Evolutionary conservation across 768 basidiomycete genomes (phyloP).

Genomic region (Dendrothele bispora): DNA sequence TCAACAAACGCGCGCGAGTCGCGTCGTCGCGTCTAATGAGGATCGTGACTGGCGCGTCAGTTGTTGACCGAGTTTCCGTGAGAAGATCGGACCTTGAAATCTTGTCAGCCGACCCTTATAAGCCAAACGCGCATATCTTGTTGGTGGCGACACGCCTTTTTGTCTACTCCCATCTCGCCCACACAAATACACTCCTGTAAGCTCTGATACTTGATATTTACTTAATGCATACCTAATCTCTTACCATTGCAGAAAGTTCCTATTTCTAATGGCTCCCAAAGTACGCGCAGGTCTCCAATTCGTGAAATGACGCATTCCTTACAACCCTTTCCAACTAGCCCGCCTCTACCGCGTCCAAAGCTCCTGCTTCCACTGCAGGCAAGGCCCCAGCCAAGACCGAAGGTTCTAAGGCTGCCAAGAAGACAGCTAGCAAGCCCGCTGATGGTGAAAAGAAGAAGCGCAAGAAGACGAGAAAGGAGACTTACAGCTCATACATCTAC

Average conservation of each 20-base stretch:
- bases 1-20: no score
- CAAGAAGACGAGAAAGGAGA: slow-evolving; percentile 79
- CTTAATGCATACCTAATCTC: neutral
- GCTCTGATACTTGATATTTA: neutral
- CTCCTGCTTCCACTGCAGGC: slow-evolving; percentile 59
- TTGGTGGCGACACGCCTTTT: neutral
- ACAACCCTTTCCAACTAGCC: slow-evolving; percentile 34
- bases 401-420: slow-evolving; percentile 55
- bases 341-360: slow-evolving; percentile 74
- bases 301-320: neutral
- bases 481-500: slow-evolving; percentile 85
- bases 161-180: neutral
- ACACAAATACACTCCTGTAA: neutral
- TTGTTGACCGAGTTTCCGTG: no score
- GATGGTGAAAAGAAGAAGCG: slow-evolving; percentile 80
- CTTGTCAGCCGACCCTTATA: no score
- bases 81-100: no score
- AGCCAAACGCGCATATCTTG: neutral
- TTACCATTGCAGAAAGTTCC: neutral
- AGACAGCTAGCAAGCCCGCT: slow-evolving; percentile 60
- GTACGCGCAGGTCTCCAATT: neutral
- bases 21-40: no score
- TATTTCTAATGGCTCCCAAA: slow-evolving; percentile 6
- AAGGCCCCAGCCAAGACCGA: slow-evolving; percentile 59
- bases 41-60: no score